Conservation (phyloP, 805 yeast species). For the Yarrowia keelungensis region DNA sequence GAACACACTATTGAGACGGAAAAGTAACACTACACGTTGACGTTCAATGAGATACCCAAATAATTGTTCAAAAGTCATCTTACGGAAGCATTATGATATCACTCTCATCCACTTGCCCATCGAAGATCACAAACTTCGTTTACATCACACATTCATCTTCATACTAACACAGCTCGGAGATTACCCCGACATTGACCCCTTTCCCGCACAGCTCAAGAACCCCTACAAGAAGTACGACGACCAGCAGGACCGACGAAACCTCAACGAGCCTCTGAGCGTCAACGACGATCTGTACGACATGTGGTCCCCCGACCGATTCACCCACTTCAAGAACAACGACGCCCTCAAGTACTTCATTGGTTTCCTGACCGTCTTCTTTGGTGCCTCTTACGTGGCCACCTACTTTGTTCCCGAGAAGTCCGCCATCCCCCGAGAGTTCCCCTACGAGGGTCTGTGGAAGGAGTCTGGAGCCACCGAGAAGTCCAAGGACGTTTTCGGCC, state of each 20-base stretch:
- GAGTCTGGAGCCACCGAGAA: conserved; percentile 67
- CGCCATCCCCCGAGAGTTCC: conserved; percentile 77
- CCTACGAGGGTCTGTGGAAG: conserved; percentile 75
- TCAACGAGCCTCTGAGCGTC: conserved; percentile 64
- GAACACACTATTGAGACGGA: too few species aligned
- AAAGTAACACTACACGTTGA: too few species aligned
- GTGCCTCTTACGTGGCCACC: conserved; percentile 56
- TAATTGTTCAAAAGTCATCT: too few species aligned
- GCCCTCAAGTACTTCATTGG: conserved; percentile 65
- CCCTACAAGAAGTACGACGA: conserved; percentile 80
- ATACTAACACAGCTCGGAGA: conserved; percentile 51
- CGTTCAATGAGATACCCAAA: too few species aligned
- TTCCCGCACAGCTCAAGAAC: conserved; percentile 68
- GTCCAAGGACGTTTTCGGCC: conserved; percentile 48
- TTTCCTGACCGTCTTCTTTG: conserved; percentile 60
- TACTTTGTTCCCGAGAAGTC: conserved; percentile 68
- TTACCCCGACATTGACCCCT: conserved; percentile 67
- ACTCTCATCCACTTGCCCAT: too few species aligned
- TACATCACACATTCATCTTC: background rate
- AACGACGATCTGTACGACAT: conserved; percentile 77
- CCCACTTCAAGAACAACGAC: conserved; percentile 62
- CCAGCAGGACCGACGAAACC: conserved; percentile 80
- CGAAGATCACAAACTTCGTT: too few species aligned
- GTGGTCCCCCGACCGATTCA: conserved; percentile 85
- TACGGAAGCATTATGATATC: too few species aligned